Base-by-base conservation (phyloP, 2,329 filamentous ascomycete species). In the Cercospora nicotianae region DNA sequence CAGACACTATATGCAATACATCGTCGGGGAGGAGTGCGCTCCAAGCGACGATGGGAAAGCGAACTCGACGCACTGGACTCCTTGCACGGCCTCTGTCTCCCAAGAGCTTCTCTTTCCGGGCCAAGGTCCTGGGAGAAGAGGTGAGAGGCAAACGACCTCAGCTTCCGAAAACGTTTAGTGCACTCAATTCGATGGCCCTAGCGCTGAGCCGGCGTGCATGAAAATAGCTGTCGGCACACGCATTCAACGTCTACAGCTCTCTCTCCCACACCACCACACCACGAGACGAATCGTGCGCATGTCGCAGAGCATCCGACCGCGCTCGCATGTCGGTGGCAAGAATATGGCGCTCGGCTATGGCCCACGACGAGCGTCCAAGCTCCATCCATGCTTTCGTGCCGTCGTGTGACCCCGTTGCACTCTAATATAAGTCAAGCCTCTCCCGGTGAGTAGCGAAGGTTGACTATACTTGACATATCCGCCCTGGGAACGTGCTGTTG, bases 311-410 rank as follows among this genome's bases (percentile, higher is more conserved):
- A 60, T 39, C 36, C 58, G 48, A 13, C 61, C 30, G 30, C 28
- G 53, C 36, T 48, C 53, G 53, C 55, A 58, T 67, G 28, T 31
- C 45, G 28, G 66, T 67, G 66, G 66, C 66, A 67, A 33, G 28
- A 36, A 28, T 18, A 30, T 53, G 48, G 48, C 48, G 10, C 23
- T 39, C 57, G 65, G 28, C 39, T 67, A 53, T 39, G 57, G 59
- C 6, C 6, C 60, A 59, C 53, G 63, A 23, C 16, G 51, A 39
- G 66, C 59, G 63, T 60, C 66, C 63, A 65, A 68, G 66, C 66
- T 68, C 59, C 66, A 28, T 42, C 33, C 12, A 65, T 62, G 26
- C 63, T 65, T 51, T 62, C 62, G 57, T 65, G 42, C 55, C 66
- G 61, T 51, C 36, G 57, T 61, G 57, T 62, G 57, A 64, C 66